These are phyloP conservation scores for Ustilago tritici DNA, from an alignment of 1,284 basidiomycete species.

Conservation along the genomic window DNA sequence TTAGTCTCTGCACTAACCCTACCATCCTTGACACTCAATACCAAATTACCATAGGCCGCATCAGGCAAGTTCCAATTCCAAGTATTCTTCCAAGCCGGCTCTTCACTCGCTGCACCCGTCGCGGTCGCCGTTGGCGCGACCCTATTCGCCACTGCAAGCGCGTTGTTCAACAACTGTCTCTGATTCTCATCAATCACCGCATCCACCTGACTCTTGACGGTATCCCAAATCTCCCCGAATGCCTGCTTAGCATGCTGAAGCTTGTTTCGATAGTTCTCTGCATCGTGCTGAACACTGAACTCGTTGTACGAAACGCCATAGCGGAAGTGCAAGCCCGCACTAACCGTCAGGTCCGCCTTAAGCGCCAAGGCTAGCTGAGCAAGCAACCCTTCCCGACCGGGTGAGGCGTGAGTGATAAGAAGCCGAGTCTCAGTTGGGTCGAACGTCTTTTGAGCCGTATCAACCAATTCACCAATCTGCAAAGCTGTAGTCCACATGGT, in stretches of 20 bases:
- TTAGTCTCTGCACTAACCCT: constrained; percentile 90
- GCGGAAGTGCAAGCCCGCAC: constrained; percentile 95
- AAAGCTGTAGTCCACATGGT: constrained; percentile 99
- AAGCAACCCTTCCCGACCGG: constrained; percentile 92
- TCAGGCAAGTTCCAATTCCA: constrained; percentile 99
- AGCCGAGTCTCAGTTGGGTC: constrained; percentile 93
- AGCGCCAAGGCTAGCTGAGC: constrained; percentile 88
- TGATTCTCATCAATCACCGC: constrained; percentile 91
- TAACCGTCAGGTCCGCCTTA: constrained; percentile 94
- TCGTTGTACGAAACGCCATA: constrained; percentile 97
- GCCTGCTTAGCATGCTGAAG: constrained; percentile 81
- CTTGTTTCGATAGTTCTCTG: constrained; percentile 88
- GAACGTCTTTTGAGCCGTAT: constrained; percentile 89
- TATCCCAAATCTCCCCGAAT: constrained; percentile 93
- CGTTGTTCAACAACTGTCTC: constrained; percentile 87
- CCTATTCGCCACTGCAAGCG: constrained; percentile 83
- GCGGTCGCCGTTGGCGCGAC: constrained; percentile 76
- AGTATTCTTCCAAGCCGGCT: constrained; percentile 75
- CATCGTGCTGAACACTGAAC: constrained; percentile 90
- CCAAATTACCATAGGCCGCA: constrained; percentile 87
- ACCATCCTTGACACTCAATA: constrained; percentile 90
- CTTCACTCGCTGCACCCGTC: constrained; percentile 77
- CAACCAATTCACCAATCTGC: constrained; percentile 96
- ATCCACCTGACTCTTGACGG: constrained; percentile 91
- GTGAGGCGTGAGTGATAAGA: constrained; percentile 90